Percentiles rank a stretch among this genome's conserved stretches.
Evolutionary conservation across 495 filamentous ascomycete genomes (phyloP).

Genomic region (Penicillium angulare): DNA sequence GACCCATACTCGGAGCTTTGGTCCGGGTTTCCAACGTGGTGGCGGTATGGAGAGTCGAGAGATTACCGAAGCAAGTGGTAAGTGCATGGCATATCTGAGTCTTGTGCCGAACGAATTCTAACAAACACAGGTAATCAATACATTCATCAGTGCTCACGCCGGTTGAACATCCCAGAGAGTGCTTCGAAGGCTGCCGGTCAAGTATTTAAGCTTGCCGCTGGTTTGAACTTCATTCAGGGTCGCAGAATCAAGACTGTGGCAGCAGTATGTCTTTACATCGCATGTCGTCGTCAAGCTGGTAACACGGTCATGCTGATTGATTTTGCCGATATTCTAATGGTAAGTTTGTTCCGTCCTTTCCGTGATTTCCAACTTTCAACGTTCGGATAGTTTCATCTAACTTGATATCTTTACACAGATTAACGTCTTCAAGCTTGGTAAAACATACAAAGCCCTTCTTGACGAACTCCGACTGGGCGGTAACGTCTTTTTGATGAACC

Average conservation of each 20-base stretch:
- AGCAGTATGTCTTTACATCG: slow-evolving; percentile 83
- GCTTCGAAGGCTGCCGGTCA: slow-evolving; percentile 62
- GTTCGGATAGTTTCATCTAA: background rate
- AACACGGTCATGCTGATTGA: slow-evolving; percentile 85
- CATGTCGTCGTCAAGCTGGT: slow-evolving; percentile 65
- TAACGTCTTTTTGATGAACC: slow-evolving; percentile 51
- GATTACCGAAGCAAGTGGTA: slow-evolving; percentile 62
- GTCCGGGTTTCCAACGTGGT: slow-evolving; percentile 54
- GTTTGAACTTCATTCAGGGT: slow-evolving; percentile 80
- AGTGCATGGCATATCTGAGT: background rate
- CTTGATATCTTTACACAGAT: slow-evolving; percentile 30
- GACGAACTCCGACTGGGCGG: slow-evolving; percentile 57
- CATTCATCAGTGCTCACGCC: slow-evolving; percentile 49
- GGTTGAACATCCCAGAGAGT: slow-evolving; percentile 55
- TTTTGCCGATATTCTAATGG: slow-evolving; percentile 76
- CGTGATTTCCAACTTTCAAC: too few relatives aligned
- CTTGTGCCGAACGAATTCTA: background rate
- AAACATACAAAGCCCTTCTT: slow-evolving; percentile 75
- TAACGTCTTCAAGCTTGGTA: slow-evolving; percentile 89
- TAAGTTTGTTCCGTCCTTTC: background rate
- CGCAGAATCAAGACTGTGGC: slow-evolving; percentile 80
- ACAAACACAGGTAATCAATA: slow-evolving; percentile 35
- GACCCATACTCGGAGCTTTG: slow-evolving; percentile 60
- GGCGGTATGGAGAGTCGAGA: slow-evolving; percentile 64
- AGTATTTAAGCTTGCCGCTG: slow-evolving; percentile 74